Percentiles rank a stretch among this genome's conserved stretches.
These are phyloP conservation scores for Fusarium sarcochroum DNA, from an alignment of 2,329 filamentous ascomycete genomes.

Conservation along the genomic window DNA sequence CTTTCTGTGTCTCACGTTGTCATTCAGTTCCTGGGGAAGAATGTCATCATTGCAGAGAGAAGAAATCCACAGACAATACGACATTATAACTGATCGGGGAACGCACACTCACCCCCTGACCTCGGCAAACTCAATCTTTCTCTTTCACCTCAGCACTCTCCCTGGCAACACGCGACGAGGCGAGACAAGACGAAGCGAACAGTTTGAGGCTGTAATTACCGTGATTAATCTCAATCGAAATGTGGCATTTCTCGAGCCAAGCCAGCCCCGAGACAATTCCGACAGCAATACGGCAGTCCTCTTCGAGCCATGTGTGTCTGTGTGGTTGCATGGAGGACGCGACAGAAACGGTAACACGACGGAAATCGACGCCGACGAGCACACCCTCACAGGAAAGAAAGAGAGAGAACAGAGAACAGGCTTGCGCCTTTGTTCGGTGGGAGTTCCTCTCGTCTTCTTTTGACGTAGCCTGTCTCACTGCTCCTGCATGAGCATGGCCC, in stretches of 20 bases:
- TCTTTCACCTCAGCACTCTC: background rate
- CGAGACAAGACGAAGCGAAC: background rate
- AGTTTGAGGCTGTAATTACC: background rate
- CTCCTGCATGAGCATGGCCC: slow-evolving; percentile 25
- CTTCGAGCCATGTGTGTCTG: slow-evolving; percentile 38
- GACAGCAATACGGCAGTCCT: slow-evolving; percentile 4
- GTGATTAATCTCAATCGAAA: slow-evolving; percentile 13
- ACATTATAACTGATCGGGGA: slow-evolving; percentile 22
- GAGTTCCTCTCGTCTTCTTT: slow-evolving; percentile 29
- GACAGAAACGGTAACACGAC: slow-evolving; percentile 32
- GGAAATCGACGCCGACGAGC: slow-evolving; percentile 36
- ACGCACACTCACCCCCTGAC: slow-evolving; percentile 1
- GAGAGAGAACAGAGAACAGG: background rate
- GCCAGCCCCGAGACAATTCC: background rate
- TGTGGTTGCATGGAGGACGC: slow-evolving; percentile 32
- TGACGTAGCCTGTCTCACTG: slow-evolving; percentile 39
- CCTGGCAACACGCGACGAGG: background rate
- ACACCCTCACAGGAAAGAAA: slow-evolving; percentile 27
- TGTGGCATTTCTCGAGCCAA: slow-evolving; percentile 12
- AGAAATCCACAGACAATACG: background rate
- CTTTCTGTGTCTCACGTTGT: background rate
- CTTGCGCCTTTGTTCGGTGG: slow-evolving; percentile 13
- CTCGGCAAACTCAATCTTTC: slow-evolving; percentile 24
- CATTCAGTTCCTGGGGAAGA: background rate
- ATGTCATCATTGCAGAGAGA: slow-evolving; percentile 19